Conservation (phyloP, 371 early-diverging fungal genomes). For the Mortierella sp. region DNA sequence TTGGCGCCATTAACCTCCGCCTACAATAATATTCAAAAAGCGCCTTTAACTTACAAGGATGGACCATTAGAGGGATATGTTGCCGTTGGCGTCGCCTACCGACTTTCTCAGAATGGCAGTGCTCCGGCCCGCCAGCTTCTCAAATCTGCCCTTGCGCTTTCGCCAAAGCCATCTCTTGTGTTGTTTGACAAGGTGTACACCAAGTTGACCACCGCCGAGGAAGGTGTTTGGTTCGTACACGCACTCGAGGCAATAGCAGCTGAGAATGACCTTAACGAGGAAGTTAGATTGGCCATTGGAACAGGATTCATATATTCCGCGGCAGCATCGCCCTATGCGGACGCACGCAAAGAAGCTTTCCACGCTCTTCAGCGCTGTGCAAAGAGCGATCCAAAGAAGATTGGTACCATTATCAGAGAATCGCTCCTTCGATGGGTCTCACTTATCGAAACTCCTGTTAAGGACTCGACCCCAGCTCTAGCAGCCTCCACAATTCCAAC, state of each 20-base stretch:
- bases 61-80: constrained; percentile 84
- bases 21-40: constrained; percentile 73
- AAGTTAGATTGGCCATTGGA: constrained; percentile 37
- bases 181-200: constrained; percentile 87
- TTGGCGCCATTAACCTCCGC: constrained; percentile 67
- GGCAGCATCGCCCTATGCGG: constrained; percentile 65
- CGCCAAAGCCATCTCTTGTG: constrained; percentile 78
- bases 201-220: constrained; percentile 77
- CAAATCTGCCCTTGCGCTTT: constrained; percentile 51
- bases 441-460: constrained; percentile 61
- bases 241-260: constrained; percentile 66
- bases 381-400: constrained; percentile 56
- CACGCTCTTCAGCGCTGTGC: constrained; percentile 60
- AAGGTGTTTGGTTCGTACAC: constrained; percentile 80
- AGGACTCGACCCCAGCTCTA: constrained; percentile 65
- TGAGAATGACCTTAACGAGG: constrained; percentile 35
- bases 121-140: constrained; percentile 40
- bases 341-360: constrained; percentile 66
- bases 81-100: constrained; percentile 60
- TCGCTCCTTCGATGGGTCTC: constrained; percentile 69
- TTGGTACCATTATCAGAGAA: constrained; percentile 60
- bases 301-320: constrained; percentile 67
- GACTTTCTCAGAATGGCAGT: constrained; percentile 38
- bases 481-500: constrained; percentile 65
- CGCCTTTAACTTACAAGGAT: constrained; percentile 73